Evolutionary conservation across 2,329 filamentous ascomycete genomes (phyloP).

Genomic region (Ceratocystis lukuohia): DNA sequence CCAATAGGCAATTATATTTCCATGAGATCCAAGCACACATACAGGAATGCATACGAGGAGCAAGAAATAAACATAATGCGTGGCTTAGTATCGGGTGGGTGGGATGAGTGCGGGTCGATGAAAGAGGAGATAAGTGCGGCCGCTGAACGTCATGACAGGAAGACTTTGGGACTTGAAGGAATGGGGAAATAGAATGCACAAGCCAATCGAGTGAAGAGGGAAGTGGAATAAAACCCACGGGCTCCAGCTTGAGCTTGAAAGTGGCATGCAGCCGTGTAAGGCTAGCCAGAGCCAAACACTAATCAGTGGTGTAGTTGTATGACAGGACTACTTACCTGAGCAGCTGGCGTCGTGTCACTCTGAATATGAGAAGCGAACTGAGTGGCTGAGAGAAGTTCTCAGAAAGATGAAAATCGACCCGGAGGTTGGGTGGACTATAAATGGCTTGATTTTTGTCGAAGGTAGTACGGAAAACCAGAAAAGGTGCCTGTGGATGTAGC

Average conservation of each 20-base stretch:
- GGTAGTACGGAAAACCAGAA: background rate
- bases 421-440: background rate
- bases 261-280: background rate
- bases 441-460: background rate
- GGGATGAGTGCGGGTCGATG: background rate
- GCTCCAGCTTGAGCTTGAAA: no score
- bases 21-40: background rate
- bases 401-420: background rate
- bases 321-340: constrained; percentile 2
- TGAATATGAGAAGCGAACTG: background rate
- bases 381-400: background rate
- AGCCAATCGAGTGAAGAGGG: background rate
- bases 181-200: background rate
- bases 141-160: background rate
- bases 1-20: background rate
- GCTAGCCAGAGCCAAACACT: background rate
- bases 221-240: no score
- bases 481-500: background rate
- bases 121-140: background rate
- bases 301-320: background rate
- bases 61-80: background rate
- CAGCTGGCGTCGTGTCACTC: background rate
- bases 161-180: background rate
- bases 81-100: background rate
- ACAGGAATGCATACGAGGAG: background rate